Conservation (phyloP, 192 early-diverging fungal species). For the Funneliformis geosporum region DNA sequence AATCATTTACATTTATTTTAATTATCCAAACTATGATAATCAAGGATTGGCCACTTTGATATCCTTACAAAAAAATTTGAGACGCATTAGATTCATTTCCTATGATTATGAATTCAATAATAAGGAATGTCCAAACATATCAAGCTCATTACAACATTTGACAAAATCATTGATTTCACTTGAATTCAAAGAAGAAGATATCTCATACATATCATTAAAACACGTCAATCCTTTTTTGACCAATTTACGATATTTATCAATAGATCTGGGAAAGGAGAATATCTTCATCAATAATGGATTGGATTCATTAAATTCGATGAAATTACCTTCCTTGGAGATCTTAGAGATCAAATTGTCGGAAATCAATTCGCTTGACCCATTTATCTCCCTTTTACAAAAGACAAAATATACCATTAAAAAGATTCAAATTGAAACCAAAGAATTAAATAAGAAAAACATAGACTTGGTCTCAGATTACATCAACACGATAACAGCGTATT, state of each 20-base stretch:
- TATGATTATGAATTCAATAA: background rate
- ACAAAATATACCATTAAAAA: background rate
- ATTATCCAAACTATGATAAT: background rate
- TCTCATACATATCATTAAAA: background rate
- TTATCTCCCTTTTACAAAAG: background rate
- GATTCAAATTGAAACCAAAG: background rate
- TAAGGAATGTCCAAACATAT: background rate
- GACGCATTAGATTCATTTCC: background rate
- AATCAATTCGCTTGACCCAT: background rate
- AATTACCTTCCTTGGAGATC: background rate
- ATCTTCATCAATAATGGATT: background rate
- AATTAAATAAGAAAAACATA: background rate
- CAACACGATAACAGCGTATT: background rate
- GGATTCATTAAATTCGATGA: background rate
- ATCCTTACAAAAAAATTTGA: background rate
- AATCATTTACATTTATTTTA: background rate
- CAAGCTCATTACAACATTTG: background rate
- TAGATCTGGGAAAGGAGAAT: background rate
- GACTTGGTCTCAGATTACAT: background rate
- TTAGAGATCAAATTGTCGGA: background rate
- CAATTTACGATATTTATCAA: background rate
- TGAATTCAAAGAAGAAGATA: background rate
- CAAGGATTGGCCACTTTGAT: background rate
- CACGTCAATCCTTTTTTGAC: background rate
- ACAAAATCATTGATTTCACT: background rate